Evolutionary conservation across 495 filamentous ascomycete genomes (phyloP), one percentile per base, ranked within the genome.

Genomic region (Penicillium steckii): DNA sequence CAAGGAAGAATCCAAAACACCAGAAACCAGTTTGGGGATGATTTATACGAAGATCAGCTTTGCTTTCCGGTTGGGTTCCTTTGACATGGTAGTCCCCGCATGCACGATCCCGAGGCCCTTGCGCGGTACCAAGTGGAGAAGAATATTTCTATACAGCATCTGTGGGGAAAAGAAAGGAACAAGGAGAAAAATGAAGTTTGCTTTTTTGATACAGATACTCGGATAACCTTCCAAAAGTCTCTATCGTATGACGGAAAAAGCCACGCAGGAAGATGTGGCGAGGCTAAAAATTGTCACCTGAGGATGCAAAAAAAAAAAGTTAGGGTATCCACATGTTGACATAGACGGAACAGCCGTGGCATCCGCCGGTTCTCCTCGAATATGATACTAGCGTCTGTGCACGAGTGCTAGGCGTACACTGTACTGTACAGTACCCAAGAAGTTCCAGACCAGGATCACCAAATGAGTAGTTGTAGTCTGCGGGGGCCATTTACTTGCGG

Each of bases 141-240:
- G 38, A n/a, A 30, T n/a, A 18, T 19, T 9, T 19, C n/a, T 15
- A 43, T 12, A n/a, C n/a, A n/a, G n/a, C n/a, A 50, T 21, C 27
- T 50, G 47, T 50, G 47, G 47, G 47, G 47, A 21, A 33, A 15
- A 46, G 15, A 8, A 4, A 29, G 12, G 4, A 32, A 10, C 35
- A 12, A 40, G 13, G 32, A 37, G 21, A 38, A 35, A 18, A 32
- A 47, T 47, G 22, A 21, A 41, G 23, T 32, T n/a, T 32, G 35
- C 35, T 50, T 42, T 42, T 42, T n/a, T n/a, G n/a, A n/a, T n/a
- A n/a, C n/a, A n/a, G 33, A 50, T 41, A 41, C 38, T 50, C 48
- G 48, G 48, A 32, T 32, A 50, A 50, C 48, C 38, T 50, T 42
- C 48, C 48, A 29, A 8, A 15, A 50, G n/a, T n/a, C 24, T 8